Evolutionary conservation across 495 filamentous ascomycete genomes (phyloP).

Genomic region (Chaetomidium leptoderma): DNA sequence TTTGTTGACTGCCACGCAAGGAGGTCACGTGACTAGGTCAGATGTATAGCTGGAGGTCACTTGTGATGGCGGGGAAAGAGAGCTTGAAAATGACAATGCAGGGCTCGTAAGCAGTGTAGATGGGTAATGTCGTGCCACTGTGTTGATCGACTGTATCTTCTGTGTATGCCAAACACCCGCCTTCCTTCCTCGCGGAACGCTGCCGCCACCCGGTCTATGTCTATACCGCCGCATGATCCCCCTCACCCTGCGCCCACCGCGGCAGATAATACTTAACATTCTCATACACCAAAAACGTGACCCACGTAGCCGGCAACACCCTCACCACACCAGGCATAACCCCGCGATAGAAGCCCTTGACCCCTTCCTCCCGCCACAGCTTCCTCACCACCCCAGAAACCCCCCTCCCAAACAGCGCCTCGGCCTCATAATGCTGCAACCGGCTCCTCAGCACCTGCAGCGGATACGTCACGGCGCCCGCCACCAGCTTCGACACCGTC

Average conservation of each 20-base stretch:
- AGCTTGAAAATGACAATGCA: no score
- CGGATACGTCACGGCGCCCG: slow-evolving; percentile 83
- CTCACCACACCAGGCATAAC: slow-evolving; percentile 81
- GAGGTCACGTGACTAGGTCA: no score
- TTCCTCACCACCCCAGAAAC: slow-evolving; percentile 64
- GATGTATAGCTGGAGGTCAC: no score
- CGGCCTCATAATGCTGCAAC: slow-evolving; percentile 82
- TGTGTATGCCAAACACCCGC: background rate
- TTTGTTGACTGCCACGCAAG: no score
- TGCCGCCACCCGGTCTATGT: background rate
- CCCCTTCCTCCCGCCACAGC: slow-evolving; percentile 74
- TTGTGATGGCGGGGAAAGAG: no score
- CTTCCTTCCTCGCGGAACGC: background rate
- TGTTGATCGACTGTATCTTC: no score
- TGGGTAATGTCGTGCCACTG: no score
- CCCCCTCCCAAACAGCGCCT: slow-evolving; percentile 60
- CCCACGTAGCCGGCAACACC: slow-evolving; percentile 90
- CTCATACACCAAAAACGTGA: slow-evolving; percentile 98
- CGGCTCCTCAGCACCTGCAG: slow-evolving; percentile 86
- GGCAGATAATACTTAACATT: slow-evolving; percentile 73
- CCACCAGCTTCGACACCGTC: slow-evolving; percentile 79
- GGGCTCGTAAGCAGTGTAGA: no score
- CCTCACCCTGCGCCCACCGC: slow-evolving; percentile 25
- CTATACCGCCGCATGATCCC: slow-evolving; percentile 1
- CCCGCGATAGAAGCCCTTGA: slow-evolving; percentile 87